Percentiles rank a stretch among this genome's conserved stretches.
phyloP scores from a whole-genome alignment of 495 filamentous ascomycete species.

The Aspergillus saccharolyticus region DNA sequence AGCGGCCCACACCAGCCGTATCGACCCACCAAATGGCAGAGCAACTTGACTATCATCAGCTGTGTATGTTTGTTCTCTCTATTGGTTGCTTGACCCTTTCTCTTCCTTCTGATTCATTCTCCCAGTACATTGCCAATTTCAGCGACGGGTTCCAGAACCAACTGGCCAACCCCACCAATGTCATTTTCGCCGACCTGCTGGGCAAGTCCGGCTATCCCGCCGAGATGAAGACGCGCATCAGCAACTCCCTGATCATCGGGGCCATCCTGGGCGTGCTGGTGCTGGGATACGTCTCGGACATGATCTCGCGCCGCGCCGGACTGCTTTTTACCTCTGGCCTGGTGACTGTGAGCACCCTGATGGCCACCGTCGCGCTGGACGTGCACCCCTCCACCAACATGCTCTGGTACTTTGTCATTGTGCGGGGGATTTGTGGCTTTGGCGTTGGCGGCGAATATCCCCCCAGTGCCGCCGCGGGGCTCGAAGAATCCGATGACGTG shows the following conservation, averaged over 20 bases:
- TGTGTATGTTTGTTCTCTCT: conserved; percentile 6
- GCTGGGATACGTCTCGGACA: conserved; percentile 30
- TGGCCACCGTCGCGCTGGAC: conserved; percentile 31
- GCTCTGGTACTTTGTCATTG: conserved; percentile 35
- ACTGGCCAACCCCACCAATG: conserved; percentile 34
- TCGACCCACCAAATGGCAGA: conserved; percentile 12
- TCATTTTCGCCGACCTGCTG: conserved; percentile 33
- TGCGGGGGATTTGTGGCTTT: conserved; percentile 31
- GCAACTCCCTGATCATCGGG: conserved; percentile 30
- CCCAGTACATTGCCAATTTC: conserved; percentile 35
- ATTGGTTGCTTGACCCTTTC: too few relatives aligned
- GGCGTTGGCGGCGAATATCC: conserved; percentile 35
- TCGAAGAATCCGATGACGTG: conserved; percentile 32
- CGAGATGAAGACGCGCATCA: conserved; percentile 34
- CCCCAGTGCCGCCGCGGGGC: conserved; percentile 30
- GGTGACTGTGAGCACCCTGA: conserved; percentile 30
- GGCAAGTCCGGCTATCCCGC: conserved; percentile 23
- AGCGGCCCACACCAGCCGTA: conserved; percentile 3
- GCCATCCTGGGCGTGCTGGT: conserved; percentile 33
- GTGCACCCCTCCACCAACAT: conserved; percentile 29
- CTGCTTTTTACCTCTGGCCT: conserved; percentile 32
- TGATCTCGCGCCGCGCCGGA: conserved; percentile 27
- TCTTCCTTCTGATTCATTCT: neutral
- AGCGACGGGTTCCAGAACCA: conserved; percentile 34
- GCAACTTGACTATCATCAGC: conserved; percentile 12